Base-by-base conservation (phyloP, 768 basidiomycete species). In the Leucosporidium yakuticum region DNA sequence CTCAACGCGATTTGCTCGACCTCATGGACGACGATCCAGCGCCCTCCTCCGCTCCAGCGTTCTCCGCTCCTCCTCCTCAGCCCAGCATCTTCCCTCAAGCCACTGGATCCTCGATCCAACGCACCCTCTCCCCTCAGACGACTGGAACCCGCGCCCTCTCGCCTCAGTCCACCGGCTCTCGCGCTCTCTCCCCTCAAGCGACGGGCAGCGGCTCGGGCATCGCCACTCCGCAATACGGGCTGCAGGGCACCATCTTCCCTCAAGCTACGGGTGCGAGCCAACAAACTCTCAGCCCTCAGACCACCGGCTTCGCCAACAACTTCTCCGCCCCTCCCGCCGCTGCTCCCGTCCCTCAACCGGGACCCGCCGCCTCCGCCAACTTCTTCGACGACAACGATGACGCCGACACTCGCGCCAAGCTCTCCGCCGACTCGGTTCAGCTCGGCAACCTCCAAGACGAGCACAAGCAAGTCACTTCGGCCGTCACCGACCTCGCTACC, bases 371-470 rank as follows among this genome's bases (percentile, higher is more conserved):
- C 36, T 14, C 29, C 61, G 27, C 29, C 65, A 48, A 54, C 57
- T 75, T 74, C 54, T 72, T 69, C 50, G 72, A 72, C 70, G 65
- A 71, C 53, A 67, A 71, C 57, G 68, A 68, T 36, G 64, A 61
- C 48, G 73, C 54, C 20, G 73, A 74, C 58, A 36, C 55, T 21
- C 53, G 48, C 48, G 31, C 48, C 32, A 31, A n/a, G 29, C 60
- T 61, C 2, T 32, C 64, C 25, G 31, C 57, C 14, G 56, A 84
- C 67, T 90, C 89, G 34, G 89, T 86, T 5, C 89, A 93, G 76
- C 88, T 97, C 63, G 91, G 90, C 11, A 94, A 96, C 76, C 79
- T 86, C 27, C 87, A 87, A 78, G 93, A 91, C 74, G 89, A 94
- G 73, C 81, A 96, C 55, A 83, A 84, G 73, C 90, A 88, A 19